Evolutionary conservation across 148 eudicot genomes (phyloP).

Genomic region (Chenopodium formosanum): DNA sequence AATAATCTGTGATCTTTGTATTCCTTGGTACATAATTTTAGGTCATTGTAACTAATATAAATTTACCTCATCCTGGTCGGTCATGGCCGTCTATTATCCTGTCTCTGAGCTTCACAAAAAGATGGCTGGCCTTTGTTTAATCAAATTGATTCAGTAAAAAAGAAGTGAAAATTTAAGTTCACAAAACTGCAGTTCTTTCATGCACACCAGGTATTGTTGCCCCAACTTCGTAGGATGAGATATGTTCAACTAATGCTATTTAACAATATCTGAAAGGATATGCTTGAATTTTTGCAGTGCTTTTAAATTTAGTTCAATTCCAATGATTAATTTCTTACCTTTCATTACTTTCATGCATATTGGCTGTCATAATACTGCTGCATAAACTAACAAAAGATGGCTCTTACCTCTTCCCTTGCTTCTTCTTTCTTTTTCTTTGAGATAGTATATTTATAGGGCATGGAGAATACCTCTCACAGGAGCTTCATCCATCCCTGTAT

Average conservation of each 20-base stretch:
- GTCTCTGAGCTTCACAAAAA: not conserved
- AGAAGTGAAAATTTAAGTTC: not conserved
- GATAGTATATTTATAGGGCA: not conserved
- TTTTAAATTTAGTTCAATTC: not conserved
- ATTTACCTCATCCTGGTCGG: not conserved
- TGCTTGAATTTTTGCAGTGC: not conserved
- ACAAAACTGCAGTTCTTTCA: not conserved
- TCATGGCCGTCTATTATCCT: not conserved
- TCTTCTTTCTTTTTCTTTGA: not conserved
- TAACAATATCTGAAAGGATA: not conserved
- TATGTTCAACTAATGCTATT: not conserved
- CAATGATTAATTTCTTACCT: not conserved
- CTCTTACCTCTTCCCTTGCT: not conserved
- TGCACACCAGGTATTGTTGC: not conserved
- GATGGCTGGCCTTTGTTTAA: too few relatives aligned
- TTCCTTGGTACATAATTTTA: not conserved
- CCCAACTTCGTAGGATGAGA: too few relatives aligned
- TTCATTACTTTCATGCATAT: not conserved
- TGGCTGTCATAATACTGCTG: not conserved
- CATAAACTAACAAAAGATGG: not conserved
- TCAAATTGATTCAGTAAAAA: not conserved
- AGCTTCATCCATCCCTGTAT: constrained; percentile 8
- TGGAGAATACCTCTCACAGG: constrained; percentile 2
- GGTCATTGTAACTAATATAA: not conserved
- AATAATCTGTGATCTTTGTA: not conserved